Evolutionary conservation across 2,329 filamentous ascomycete genomes (phyloP).

Genomic region (Colletotrichum sidae): DNA sequence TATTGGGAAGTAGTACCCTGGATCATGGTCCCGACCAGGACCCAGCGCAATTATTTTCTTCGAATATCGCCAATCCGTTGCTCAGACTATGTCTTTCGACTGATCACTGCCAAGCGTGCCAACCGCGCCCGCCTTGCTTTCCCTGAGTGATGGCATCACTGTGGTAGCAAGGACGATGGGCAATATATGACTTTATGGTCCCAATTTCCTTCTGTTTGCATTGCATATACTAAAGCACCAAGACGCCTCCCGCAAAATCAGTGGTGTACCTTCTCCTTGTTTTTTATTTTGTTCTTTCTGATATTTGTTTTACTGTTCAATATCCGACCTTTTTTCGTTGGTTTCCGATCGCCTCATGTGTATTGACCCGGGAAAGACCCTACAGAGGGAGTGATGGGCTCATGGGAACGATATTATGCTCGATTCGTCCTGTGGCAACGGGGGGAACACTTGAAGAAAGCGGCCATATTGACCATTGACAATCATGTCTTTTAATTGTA

Average conservation of each 20-base stretch:
- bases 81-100: too few relatives aligned
- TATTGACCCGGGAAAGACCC: conserved; percentile 2
- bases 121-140: too few relatives aligned
- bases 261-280: conserved; percentile 18
- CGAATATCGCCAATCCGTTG: too few relatives aligned
- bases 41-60: too few relatives aligned
- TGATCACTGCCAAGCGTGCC: too few relatives aligned
- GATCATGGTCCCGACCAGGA: too few relatives aligned
- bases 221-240: conserved; percentile 25
- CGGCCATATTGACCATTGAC: conserved; percentile 6
- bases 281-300: conserved; percentile 5
- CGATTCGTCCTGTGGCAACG: background rate
- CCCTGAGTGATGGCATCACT: too few relatives aligned
- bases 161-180: too few relatives aligned
- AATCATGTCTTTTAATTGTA: conserved; percentile 34
- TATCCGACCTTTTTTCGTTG: background rate
- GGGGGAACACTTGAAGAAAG: background rate
- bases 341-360: conserved; percentile 33
- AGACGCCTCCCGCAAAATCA: conserved; percentile 24
- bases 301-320: too few relatives aligned
- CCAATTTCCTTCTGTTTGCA: conserved; percentile 23
- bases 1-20: too few relatives aligned
- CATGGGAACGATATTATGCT: background rate
- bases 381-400: background rate
- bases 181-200: too few relatives aligned